Evolutionary conservation across 805 yeast species (phyloP), one percentile per base, ranked within the genome.

Genomic region (Debaryomyces hansenii): DNA sequence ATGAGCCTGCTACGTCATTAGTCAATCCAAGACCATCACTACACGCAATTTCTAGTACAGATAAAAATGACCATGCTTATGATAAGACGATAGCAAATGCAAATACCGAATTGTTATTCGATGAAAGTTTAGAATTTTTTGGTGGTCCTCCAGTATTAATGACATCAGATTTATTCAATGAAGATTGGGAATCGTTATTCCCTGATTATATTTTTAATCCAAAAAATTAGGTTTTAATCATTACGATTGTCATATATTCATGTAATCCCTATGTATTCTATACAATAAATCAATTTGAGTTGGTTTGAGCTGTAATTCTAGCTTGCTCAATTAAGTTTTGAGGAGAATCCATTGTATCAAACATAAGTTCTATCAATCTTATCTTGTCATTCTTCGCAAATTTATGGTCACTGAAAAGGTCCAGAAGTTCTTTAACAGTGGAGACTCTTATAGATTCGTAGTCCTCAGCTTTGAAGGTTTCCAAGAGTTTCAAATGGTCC

Each of bases 71-170:
- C 11, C 16, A 11, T 31, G 34, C 2, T 6, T 31, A 31, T 12
- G 11, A 31, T 31, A 47, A 42, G 27, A 20, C 45, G 9, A 44
- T 47, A 14, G 45, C 31, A 20, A 51, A 56, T 24, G 40, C 58
- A 12, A 56, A 53, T 42, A 48, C 60, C 12, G 60, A 59, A 15
- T 34, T 59, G 9, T 44, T 63, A 18, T 54, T 54, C 20, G 66
- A 62, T 37, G 60, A 61, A 41, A 57, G 50, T 48, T 55, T 67
- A 24, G 78, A 67, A 41, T 72, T 71, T 51, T 70, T 77, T 50
- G 80, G 81, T 3, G 80, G 81, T 2, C 81, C 80, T 0, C 80
- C 80, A 5, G 71, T 77, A 14, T 69, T 76, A 45, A 75, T 77
- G 80, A 75, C 78, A 1, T 72, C 79, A 2, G 79, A 73, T 45